These are phyloP conservation scores for Diatrype stigma DNA, from an alignment of 2,329 filamentous ascomycete species.

Conservation along the genomic window DNA sequence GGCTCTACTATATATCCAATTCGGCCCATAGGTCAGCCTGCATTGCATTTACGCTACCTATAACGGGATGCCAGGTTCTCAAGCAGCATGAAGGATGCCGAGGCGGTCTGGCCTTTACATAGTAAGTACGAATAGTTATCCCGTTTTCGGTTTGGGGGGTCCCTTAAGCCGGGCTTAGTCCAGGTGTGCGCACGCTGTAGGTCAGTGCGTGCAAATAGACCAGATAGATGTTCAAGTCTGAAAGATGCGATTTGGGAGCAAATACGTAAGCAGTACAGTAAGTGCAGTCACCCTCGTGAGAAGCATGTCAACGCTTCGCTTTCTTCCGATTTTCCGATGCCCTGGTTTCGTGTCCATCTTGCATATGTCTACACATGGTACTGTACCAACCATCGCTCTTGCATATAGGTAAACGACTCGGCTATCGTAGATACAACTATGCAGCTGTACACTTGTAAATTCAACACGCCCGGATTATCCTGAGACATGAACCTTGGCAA, in stretches of 20 bases:
- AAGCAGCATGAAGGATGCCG: neutral
- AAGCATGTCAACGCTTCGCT: neutral
- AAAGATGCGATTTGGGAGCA: neutral
- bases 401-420: neutral
- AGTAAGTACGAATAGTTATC: too few species aligned
- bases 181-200: neutral
- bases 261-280: neutral
- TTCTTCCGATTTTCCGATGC: neutral
- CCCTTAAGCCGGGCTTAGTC: neutral
- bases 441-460: neutral
- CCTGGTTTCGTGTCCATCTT: neutral
- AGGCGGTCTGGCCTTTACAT: neutral
- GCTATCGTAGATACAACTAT: neutral
- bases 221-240: neutral
- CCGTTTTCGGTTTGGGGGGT: neutral
- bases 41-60: neutral
- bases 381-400: neutral
- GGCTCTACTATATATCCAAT: neutral
- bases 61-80: neutral
- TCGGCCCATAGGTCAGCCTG: neutral
- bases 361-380: neutral
- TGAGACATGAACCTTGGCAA: neutral
- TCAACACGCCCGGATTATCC: too few species aligned
- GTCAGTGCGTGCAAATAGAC: too few species aligned
- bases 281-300: neutral